A percentile compares a stretch with the other conserved stretches of the same genome.
These are phyloP conservation scores for Fusarium camptoceras DNA, from an alignment of 2,329 filamentous ascomycete species.

Conservation along the genomic window DNA sequence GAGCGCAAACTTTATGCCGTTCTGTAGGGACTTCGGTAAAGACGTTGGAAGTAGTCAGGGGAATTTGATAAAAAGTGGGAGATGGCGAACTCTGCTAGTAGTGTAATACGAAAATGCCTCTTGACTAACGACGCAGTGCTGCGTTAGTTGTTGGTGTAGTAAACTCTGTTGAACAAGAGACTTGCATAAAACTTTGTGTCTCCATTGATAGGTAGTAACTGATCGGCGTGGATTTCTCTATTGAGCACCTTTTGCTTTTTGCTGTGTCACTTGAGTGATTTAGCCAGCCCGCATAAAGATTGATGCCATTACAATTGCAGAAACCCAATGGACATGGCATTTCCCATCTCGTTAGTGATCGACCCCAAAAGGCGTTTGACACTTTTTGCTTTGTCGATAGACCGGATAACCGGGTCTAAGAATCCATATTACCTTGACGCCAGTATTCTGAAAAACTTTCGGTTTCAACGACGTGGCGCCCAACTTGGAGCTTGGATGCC, in stretches of 20 bases:
- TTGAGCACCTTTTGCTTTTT: constrained; percentile 5
- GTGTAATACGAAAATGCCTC: constrained; percentile 5
- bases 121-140: background rate
- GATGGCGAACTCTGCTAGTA: constrained; percentile 3
- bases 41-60: constrained; percentile 21
- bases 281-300: constrained; percentile 9
- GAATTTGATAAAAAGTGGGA: background rate
- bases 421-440: constrained; percentile 7
- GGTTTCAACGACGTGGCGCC: constrained; percentile 23
- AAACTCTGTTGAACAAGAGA: constrained; percentile 9
- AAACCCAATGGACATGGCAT: background rate
- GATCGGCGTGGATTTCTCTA: constrained; percentile 4
- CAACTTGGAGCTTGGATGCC: background rate
- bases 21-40: background rate
- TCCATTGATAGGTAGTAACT: background rate
- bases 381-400: constrained; percentile 12
- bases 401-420: background rate
- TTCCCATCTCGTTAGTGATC: constrained; percentile 20
- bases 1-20: background rate
- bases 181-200: constrained; percentile 1
- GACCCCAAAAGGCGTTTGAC: constrained; percentile 15
- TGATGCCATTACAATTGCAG: background rate
- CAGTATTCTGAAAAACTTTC: background rate
- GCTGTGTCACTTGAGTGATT: constrained; percentile 19
- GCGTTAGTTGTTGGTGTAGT: constrained; percentile 1